Conservation (phyloP, 345 rosid species). For the Eutrema heterophyllum region DNA sequence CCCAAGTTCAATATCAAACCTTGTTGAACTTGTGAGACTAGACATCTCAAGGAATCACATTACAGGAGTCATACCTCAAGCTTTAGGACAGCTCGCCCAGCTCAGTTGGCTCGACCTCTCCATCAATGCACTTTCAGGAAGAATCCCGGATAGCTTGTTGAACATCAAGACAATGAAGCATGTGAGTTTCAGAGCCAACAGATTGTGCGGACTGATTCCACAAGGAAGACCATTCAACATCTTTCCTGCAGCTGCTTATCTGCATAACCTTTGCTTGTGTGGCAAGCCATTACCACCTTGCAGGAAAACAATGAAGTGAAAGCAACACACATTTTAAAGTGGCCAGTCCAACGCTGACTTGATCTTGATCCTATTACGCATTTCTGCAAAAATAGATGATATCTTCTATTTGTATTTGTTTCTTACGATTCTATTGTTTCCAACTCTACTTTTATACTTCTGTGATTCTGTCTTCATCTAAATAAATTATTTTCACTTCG, state of each 20-base stretch:
- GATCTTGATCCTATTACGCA: constrained; percentile 26
- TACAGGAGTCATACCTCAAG: constrained; percentile 60
- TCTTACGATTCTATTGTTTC: constrained; percentile 23
- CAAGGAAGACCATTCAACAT: constrained; percentile 81
- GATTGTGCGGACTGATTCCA: constrained; percentile 88
- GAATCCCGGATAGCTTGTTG: constrained; percentile 64
- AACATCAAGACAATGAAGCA: constrained; percentile 47
- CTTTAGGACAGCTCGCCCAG: constrained; percentile 46
- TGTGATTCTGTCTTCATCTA: not conserved
- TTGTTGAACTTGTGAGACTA: constrained; percentile 53
- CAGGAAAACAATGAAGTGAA: constrained; percentile 36
- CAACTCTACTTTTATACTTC: constrained; percentile 10
- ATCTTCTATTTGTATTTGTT: constrained; percentile 23
- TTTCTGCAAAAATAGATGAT: constrained; percentile 27
- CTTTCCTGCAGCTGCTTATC: constrained; percentile 78
- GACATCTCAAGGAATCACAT: constrained; percentile 74
- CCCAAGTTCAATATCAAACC: constrained; percentile 74
- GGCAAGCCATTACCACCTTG: constrained; percentile 89
- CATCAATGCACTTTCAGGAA: constrained; percentile 59
- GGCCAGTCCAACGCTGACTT: constrained; percentile 77
- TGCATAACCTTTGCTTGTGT: constrained; percentile 86
- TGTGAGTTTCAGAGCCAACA: constrained; percentile 82
- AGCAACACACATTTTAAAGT: not conserved
- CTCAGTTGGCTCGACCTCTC: constrained; percentile 88
- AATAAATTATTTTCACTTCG: constrained; percentile 12